Conservation (phyloP, 202 grass and related monocot genomes). For the Hordeum pubiflorum region DNA sequence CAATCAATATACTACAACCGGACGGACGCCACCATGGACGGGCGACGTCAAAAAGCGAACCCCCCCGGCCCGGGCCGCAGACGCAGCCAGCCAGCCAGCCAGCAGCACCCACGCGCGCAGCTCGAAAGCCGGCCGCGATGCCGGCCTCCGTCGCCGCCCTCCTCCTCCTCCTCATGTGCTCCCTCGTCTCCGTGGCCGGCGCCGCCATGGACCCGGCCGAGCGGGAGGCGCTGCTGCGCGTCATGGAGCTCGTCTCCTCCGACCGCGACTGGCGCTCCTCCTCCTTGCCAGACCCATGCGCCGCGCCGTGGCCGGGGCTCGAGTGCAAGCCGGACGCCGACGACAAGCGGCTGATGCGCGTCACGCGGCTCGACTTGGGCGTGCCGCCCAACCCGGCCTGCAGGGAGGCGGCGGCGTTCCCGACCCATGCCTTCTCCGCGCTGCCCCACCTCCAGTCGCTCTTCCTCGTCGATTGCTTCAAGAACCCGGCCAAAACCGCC, state of each 20-base stretch:
- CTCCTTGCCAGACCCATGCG: constrained; percentile 55
- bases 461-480: constrained; percentile 87
- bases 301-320: constrained; percentile 69
- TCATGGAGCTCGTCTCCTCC: constrained; percentile 91
- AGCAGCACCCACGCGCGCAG: neutral
- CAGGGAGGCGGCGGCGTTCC: constrained; percentile 52
- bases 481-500: constrained; percentile 25
- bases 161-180: neutral
- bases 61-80: neutral
- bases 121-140: neutral
- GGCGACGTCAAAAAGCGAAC: constrained; percentile 20
- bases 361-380: constrained; percentile 77
- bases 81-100: neutral
- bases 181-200: neutral
- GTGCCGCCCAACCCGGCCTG: constrained; percentile 63
- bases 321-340: constrained; percentile 54
- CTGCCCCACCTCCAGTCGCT: constrained; percentile 61
- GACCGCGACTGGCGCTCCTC: constrained; percentile 79
- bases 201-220: constrained; percentile 55
- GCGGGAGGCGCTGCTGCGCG: constrained; percentile 55
- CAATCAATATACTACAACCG: too few species aligned
- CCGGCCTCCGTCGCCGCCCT: neutral
- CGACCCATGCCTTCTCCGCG: constrained; percentile 37
- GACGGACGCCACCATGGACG: too few species aligned
- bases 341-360: constrained; percentile 30